These are phyloP conservation scores for Epithemia pelagica DNA, from an alignment of 108 stramenopile genomes.

Conservation along the genomic window DNA sequence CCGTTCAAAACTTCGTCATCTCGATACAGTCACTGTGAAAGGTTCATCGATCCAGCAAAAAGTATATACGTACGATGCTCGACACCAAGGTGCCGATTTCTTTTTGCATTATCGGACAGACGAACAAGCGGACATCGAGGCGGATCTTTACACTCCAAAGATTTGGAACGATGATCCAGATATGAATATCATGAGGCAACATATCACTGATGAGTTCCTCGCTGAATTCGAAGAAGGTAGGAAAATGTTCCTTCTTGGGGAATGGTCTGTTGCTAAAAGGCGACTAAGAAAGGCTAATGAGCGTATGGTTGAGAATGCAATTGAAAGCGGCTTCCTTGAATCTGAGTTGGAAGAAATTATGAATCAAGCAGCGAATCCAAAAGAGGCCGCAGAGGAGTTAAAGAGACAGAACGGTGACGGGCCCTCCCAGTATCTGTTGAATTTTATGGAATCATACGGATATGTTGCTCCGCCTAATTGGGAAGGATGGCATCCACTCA, in stretches of 20 bases:
- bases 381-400: slow-evolving; percentile 25
- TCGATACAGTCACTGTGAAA: slow-evolving; percentile 82
- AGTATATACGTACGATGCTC: slow-evolving; percentile 79
- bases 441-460: slow-evolving; percentile 52
- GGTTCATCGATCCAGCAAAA: slow-evolving; percentile 65
- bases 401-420: slow-evolving; percentile 68
- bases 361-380: slow-evolving; percentile 15
- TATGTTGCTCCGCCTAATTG: slow-evolving; percentile 50
- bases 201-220: slow-evolving; percentile 67
- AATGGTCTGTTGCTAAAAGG: slow-evolving; percentile 65
- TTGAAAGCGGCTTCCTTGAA: slow-evolving; percentile 53
- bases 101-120: slow-evolving; percentile 64
- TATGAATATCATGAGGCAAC: slow-evolving; percentile 65
- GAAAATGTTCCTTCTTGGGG: slow-evolving; percentile 55
- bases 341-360: slow-evolving; percentile 30
- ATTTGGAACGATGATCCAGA: slow-evolving; percentile 84
- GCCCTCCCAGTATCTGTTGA: slow-evolving; percentile 65
- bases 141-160: slow-evolving; percentile 52
- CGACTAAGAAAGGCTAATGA: slow-evolving; percentile 55
- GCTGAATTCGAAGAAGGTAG: slow-evolving; percentile 57
- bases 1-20: slow-evolving; percentile 50
- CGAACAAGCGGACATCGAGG: slow-evolving; percentile 63
- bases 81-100: slow-evolving; percentile 64
- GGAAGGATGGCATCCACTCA: slow-evolving; percentile 72
- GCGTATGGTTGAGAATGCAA: slow-evolving; percentile 74